These are phyloP conservation scores for Dysphania ambrosioides DNA, from an alignment of 148 eudicot genomes.

Conservation along the genomic window DNA sequence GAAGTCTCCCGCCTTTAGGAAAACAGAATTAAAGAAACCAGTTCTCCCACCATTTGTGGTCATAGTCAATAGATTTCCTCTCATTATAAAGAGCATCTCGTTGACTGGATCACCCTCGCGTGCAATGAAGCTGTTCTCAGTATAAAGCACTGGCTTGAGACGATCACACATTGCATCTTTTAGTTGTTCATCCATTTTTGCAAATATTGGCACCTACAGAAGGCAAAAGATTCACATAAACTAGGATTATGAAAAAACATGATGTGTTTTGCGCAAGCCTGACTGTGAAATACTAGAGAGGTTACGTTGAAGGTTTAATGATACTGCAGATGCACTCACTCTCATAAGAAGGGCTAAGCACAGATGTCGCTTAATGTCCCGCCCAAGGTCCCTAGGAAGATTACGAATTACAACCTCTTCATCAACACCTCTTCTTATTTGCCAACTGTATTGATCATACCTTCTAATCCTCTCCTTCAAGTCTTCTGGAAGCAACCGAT, in stretches of 20 bases:
- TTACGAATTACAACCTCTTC: slow-evolving; percentile 48
- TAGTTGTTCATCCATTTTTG: slow-evolving; percentile 54
- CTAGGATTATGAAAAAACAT: background rate
- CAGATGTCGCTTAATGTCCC: slow-evolving; percentile 71
- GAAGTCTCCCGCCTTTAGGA: slow-evolving; percentile 53
- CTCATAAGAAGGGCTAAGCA: slow-evolving; percentile 50
- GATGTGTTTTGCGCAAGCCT: background rate
- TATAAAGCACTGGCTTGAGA: slow-evolving; percentile 59
- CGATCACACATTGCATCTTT: slow-evolving; percentile 60
- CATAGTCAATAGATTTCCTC: slow-evolving; percentile 45
- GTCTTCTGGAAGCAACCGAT: slow-evolving; percentile 59
- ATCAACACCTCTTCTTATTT: slow-evolving; percentile 61
- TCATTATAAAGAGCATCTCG: slow-evolving; percentile 63
- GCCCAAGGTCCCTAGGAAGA: slow-evolving; percentile 64
- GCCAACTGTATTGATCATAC: slow-evolving; percentile 64
- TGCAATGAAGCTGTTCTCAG: slow-evolving; percentile 46
- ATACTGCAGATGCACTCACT: slow-evolving; percentile 32
- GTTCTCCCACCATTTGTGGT: slow-evolving; percentile 74
- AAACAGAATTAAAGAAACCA: slow-evolving; percentile 50
- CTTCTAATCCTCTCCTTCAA: slow-evolving; percentile 51
- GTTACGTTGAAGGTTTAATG: too few relatives aligned
- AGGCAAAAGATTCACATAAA: background rate
- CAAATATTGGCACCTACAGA: slow-evolving; percentile 61
- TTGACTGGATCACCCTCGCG: slow-evolving; percentile 70
- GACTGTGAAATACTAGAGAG: too few relatives aligned